Percentiles rank a stretch among this genome's conserved stretches.
Evolutionary conservation across 2,329 filamentous ascomycete genomes (phyloP).

Genomic region (Stagonosporopsis cucurbitacearum): DNA sequence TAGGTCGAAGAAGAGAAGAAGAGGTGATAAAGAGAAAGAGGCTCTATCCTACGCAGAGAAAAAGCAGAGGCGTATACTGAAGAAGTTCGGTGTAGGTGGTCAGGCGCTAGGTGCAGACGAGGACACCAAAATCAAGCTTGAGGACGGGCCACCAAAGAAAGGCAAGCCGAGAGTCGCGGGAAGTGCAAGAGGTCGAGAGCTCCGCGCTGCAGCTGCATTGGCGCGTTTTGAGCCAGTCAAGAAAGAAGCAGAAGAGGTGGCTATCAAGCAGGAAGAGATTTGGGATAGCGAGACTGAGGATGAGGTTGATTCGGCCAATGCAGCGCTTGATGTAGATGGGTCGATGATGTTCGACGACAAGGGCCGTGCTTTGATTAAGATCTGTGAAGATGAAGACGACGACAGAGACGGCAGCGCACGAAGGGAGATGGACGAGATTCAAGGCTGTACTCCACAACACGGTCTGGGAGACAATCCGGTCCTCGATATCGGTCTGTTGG

Average conservation of each 20-base stretch:
- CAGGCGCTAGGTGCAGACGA: conserved; percentile 73
- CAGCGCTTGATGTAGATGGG: conserved; percentile 70
- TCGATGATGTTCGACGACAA: conserved; percentile 68
- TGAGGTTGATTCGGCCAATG: conserved; percentile 50
- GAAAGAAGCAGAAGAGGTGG: conserved; percentile 49
- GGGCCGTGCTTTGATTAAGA: conserved; percentile 70
- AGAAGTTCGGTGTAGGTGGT: conserved; percentile 78
- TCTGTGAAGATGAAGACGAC: conserved; percentile 76
- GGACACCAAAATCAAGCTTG: conserved; percentile 67
- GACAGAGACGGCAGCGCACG: conserved; percentile 45
- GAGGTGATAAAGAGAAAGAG: conserved; percentile 51
- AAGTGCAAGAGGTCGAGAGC: conserved; percentile 75
- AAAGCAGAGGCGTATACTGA: conserved; percentile 73
- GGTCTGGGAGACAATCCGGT: not conserved
- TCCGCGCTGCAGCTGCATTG: conserved; percentile 77
- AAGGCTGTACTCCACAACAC: conserved; percentile 48
- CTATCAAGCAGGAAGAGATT: conserved; percentile 45
- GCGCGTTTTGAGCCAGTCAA: conserved; percentile 68
- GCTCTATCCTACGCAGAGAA: conserved; percentile 71
- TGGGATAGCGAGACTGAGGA: conserved; percentile 47
- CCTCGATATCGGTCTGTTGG: not conserved
- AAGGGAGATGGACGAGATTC: conserved; percentile 72
- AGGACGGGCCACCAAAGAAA: conserved; percentile 66
- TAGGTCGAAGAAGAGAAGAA: conserved; percentile 60
- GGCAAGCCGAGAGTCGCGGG: conserved; percentile 76